phyloP scores from a whole-genome alignment of 2,329 filamentous ascomycete species.

The Aureobasidium sp. region DNA sequence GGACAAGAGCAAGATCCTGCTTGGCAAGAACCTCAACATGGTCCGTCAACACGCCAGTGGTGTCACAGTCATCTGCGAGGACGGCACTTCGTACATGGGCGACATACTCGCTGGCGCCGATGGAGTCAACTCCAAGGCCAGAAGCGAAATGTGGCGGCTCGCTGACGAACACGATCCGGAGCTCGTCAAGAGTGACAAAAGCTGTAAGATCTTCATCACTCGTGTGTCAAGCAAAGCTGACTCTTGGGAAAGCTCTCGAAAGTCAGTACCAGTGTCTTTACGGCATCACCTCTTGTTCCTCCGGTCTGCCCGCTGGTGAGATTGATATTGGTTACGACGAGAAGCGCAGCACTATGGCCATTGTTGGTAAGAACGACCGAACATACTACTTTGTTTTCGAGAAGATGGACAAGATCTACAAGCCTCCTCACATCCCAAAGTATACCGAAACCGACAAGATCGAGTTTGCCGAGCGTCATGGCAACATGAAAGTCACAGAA shows the following conservation, averaged over 20 bases:
- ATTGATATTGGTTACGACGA: slow-evolving; percentile 19
- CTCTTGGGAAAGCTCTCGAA: slow-evolving; percentile 13
- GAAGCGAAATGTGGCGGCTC: slow-evolving; percentile 21
- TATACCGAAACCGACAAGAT: slow-evolving; percentile 28
- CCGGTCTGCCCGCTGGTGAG: slow-evolving; percentile 15
- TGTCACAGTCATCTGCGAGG: slow-evolving; percentile 7
- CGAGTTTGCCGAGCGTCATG: slow-evolving; percentile 21
- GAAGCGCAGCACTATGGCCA: slow-evolving; percentile 20
- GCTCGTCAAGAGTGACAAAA: slow-evolving; percentile 17
- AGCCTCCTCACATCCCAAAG: slow-evolving; percentile 26
- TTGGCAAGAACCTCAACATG: neutral
- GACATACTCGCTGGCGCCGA: slow-evolving; percentile 24
- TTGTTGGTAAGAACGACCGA: slow-evolving; percentile 23
- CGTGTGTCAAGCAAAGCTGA: neutral
- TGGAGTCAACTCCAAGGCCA: slow-evolving; percentile 21
- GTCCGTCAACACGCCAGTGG: slow-evolving; percentile 1
- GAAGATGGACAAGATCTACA: slow-evolving; percentile 23
- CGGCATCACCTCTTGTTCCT: slow-evolving; percentile 28
- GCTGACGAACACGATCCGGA: slow-evolving; percentile 13
- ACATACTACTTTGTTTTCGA: slow-evolving; percentile 33
- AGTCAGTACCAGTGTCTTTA: slow-evolving; percentile 30
- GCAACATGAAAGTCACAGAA: slow-evolving; percentile 18
- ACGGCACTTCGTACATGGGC: slow-evolving; percentile 15
- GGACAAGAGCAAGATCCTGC: slow-evolving; percentile 16
- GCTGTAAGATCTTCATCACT: neutral